Conservation (phyloP, 805 yeast species). For the Saccharomycopsis oosterbeekiorum region DNA sequence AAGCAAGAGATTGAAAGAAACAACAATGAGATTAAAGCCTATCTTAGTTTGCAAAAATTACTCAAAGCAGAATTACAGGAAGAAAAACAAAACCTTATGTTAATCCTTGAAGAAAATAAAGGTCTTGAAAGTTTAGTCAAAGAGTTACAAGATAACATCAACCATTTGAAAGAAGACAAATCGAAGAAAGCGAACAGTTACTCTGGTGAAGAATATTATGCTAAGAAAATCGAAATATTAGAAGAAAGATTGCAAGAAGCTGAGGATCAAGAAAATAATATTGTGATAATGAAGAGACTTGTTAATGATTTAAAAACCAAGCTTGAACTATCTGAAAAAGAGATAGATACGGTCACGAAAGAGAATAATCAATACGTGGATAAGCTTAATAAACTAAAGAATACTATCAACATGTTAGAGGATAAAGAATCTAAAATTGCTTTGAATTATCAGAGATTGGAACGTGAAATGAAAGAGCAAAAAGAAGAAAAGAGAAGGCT, state of each 20-base stretch:
- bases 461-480: constrained; percentile 46
- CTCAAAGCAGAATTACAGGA: constrained; percentile 25
- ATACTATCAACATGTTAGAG: constrained; percentile 34
- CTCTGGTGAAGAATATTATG: constrained; percentile 34
- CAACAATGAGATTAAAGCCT: constrained; percentile 29
- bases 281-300: constrained; percentile 45
- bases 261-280: constrained; percentile 40
- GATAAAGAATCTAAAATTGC: constrained; percentile 36
- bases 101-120: constrained; percentile 57
- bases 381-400: constrained; percentile 37
- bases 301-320: constrained; percentile 45
- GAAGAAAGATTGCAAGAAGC: constrained; percentile 41
- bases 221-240: constrained; percentile 41
- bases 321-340: constrained; percentile 40
- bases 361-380: constrained; percentile 49
- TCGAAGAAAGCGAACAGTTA: constrained; percentile 43
- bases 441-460: constrained; percentile 35
- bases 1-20: constrained; percentile 25
- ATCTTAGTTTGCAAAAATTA: constrained; percentile 25
- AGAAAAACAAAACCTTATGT: constrained; percentile 44
- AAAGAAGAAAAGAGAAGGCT: constrained; percentile 42
- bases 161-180: constrained; percentile 38
- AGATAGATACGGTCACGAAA: constrained; percentile 43
- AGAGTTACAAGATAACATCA: constrained; percentile 38
- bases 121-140: constrained; percentile 46